Percentiles rank a stretch among this genome's conserved stretches.
Conservation (phyloP, 164 flowering plant species). For the Akebia trifoliata region DNA sequence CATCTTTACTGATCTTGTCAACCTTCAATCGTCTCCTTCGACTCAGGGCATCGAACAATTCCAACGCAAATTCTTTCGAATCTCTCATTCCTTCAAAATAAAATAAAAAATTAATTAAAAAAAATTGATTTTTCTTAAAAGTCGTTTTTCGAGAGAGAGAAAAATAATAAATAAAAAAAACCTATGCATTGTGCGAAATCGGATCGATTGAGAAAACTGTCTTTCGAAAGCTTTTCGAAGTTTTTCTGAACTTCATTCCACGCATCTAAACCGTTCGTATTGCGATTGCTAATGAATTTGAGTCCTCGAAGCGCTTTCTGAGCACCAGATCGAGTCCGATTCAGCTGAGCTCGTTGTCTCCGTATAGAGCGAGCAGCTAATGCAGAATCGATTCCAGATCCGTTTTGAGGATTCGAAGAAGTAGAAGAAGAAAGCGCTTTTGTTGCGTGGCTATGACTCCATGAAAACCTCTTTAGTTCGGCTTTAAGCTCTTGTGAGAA, state of each 20-base stretch:
- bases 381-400: slow-evolving; percentile 43
- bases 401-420: slow-evolving; percentile 13
- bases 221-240: slow-evolving; percentile 48
- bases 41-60: slow-evolving; percentile 81
- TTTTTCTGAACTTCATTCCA: slow-evolving; percentile 45
- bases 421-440: slow-evolving; percentile 25
- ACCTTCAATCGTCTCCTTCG: slow-evolving; percentile 55
- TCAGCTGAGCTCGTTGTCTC: slow-evolving; percentile 51
- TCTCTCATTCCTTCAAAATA: slow-evolving; percentile 80
- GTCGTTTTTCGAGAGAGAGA: no score
- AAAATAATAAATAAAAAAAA: no score
- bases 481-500: slow-evolving; percentile 65
- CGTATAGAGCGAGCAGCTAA: slow-evolving; percentile 77
- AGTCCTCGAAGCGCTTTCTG: slow-evolving; percentile 72
- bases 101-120: neutral
- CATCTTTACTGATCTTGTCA: slow-evolving; percentile 56
- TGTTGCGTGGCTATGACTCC: slow-evolving; percentile 59
- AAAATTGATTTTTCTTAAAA: neutral
- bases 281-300: slow-evolving; percentile 74
- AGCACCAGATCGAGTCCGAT: slow-evolving; percentile 61
- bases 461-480: slow-evolving; percentile 64
- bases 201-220: slow-evolving; percentile 65
- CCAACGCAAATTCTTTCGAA: slow-evolving; percentile 84
- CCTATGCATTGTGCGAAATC: slow-evolving; percentile 94
- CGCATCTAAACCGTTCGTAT: slow-evolving; percentile 34